Evolutionary conservation across 2,329 filamentous ascomycete species (phyloP).

Genomic region (Talaromyces funiculosus): DNA sequence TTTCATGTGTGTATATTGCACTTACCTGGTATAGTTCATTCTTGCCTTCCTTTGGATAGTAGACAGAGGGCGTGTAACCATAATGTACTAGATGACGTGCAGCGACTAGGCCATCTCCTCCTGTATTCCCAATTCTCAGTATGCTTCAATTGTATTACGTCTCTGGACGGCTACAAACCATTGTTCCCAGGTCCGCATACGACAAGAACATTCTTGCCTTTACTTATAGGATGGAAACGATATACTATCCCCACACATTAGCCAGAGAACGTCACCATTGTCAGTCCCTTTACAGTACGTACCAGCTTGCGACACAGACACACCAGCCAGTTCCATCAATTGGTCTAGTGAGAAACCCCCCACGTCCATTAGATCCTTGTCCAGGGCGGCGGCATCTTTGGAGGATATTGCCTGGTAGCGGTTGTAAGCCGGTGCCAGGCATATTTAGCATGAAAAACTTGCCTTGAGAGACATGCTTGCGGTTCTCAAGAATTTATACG

Average conservation of each 20-base stretch:
- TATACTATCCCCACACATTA: conserved; percentile 56
- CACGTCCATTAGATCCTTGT: conserved; percentile 86
- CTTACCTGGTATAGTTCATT: conserved; percentile 80
- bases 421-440: background rate
- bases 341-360: conserved; percentile 90
- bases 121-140: conserved; percentile 37
- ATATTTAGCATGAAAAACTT: background rate
- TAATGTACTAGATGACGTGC: conserved; percentile 88
- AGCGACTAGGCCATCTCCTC: conserved; percentile 90
- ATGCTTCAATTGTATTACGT: background rate
- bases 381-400: conserved; percentile 80
- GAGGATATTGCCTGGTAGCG: conserved; percentile 68
- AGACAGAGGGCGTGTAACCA: conserved; percentile 81
- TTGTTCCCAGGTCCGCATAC: conserved; percentile 83
- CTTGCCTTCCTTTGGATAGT: conserved; percentile 88
- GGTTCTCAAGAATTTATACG: conserved; percentile 24
- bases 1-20: background rate
- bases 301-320: conserved; percentile 90
- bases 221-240: conserved; percentile 68
- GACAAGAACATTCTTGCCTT: conserved; percentile 69
- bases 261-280: background rate
- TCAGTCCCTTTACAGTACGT: background rate
- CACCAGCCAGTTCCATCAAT: conserved; percentile 90
- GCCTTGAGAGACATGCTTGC: conserved; percentile 41
- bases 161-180: conserved; percentile 25